Evolutionary conservation across 768 basidiomycete genomes (phyloP).

Genomic region (Mycena galopus): DNA sequence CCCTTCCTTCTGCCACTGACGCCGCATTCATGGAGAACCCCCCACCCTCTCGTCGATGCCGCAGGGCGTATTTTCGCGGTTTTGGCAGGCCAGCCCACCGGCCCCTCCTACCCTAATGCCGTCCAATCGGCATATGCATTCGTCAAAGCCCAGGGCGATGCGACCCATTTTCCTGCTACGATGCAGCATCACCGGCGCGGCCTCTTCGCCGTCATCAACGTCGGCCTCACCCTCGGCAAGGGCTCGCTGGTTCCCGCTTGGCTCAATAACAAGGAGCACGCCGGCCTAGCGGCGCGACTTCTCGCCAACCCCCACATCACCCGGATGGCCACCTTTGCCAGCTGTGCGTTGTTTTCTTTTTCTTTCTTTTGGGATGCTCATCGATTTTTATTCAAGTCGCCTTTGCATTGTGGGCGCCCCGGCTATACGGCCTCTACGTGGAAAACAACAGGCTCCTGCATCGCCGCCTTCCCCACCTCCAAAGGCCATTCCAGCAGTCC

Average conservation of each 20-base stretch:
- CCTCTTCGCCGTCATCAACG: background rate
- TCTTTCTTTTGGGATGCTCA: background rate
- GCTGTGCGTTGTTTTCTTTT: background rate
- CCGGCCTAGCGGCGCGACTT: background rate
- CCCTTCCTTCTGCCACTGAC: background rate
- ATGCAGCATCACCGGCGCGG: background rate
- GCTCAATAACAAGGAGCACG: background rate
- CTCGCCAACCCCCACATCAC: background rate
- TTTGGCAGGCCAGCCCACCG: background rate
- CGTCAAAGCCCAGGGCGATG: background rate
- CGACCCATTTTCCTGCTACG: background rate
- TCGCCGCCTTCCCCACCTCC: background rate
- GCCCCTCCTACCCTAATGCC: background rate
- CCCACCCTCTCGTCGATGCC: background rate
- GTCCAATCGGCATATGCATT: background rate
- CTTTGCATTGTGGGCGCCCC: conserved; percentile 3
- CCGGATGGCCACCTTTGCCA: conserved; percentile 2
- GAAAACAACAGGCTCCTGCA: background rate
- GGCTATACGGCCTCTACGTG: background rate
- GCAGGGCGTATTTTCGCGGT: background rate
- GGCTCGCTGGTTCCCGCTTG: background rate
- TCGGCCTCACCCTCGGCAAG: background rate
- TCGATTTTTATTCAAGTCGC: background rate
- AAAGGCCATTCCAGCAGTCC: background rate
- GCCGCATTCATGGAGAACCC: no score